Evolutionary conservation across 768 basidiomycete species (phyloP).

Genomic region (Lepiota subincarnata): DNA sequence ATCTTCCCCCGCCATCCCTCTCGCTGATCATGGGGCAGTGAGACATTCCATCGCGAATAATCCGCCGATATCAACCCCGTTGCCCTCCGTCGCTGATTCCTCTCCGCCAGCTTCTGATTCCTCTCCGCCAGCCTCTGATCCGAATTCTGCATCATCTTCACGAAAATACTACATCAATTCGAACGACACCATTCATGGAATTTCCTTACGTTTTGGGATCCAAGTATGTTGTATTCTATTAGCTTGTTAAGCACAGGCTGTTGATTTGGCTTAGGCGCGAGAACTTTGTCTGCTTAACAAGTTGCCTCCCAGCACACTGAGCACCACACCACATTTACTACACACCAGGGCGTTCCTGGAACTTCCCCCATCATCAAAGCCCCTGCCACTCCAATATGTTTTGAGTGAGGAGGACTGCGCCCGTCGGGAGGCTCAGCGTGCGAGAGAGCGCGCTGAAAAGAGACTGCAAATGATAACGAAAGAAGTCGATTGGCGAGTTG

Average conservation of each 20-base stretch:
- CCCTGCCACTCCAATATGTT: slow-evolving; percentile 13
- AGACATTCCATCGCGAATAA: neutral
- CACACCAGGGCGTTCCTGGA: slow-evolving; percentile 60
- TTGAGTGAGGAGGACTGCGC: slow-evolving; percentile 24
- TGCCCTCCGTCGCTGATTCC: neutral
- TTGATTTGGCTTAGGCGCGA: slow-evolving; percentile 34
- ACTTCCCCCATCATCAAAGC: slow-evolving; percentile 44
- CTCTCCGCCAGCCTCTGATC: neutral
- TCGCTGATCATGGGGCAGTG: slow-evolving; percentile 9
- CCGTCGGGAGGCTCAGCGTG: slow-evolving; percentile 38
- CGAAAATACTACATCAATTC: slow-evolving; percentile 50
- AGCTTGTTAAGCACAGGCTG: neutral
- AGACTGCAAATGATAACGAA: slow-evolving; percentile 62
- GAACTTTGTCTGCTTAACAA: slow-evolving; percentile 63
- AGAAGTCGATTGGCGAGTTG: slow-evolving; percentile 64
- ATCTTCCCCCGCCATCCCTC: slow-evolving; percentile 1
- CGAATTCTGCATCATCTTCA: neutral
- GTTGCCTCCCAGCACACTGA: slow-evolving; percentile 59
- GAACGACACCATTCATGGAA: slow-evolving; percentile 60
- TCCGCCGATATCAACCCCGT: neutral
- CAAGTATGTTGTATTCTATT: slow-evolving; percentile 37
- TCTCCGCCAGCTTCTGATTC: neutral
- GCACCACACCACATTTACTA: slow-evolving; percentile 68
- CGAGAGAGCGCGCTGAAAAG: slow-evolving; percentile 54
- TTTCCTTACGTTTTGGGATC: slow-evolving; percentile 55